Base-by-base conservation (phyloP, 2,329 filamentous ascomycete species). In the Raffaelea deltoideospora region DNA sequence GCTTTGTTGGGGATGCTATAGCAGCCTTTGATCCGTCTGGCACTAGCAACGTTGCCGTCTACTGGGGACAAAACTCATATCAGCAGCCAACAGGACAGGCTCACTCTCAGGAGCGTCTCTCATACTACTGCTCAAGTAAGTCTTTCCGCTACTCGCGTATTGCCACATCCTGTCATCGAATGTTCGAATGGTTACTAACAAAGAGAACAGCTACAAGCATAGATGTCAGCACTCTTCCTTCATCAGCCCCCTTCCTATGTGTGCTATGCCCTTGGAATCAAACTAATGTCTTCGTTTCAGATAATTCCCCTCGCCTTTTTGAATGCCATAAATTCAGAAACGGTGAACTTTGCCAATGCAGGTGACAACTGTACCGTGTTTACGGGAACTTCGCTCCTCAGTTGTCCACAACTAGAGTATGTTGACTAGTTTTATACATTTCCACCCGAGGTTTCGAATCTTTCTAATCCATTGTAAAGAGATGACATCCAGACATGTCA, bases 51-150 rank as follows among this genome's bases (percentile, higher is more conserved):
- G 50, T 81, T 37, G 74, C 68, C 20, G 61, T 79, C 2, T 82
- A 82, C 52, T 82, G 76, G 76, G 77, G 75, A 5, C 76, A 81
- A 49, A 80, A 81, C 50, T 80, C 75, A 0, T 64, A 59, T 43
- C 56, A 59, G 10, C 58, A 63, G 40, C 58, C 58, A 7, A 47
- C 56, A 40, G 58, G 60, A 10, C 56, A 64, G 38, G 58, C 57
- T 8, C 44, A 57, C 15, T 58, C 62, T 3, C 76, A 80, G 50
- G 57, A 69, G 44, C 58, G 67, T 4, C 57, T 80, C 5, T 58
- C 63, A 2, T 53, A 63, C 36, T 81, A 79, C 52, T 79, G 74
- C 48, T 53, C 64, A 38, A 66, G 69, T 74, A 52, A 58, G 63
- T 56, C 1, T 10, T 14, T 11, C 6, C 8, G n/a, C 27, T 11